Evolutionary conservation across 2,329 filamentous ascomycete species (phyloP).

Genomic region (Alternaria postmessia): DNA sequence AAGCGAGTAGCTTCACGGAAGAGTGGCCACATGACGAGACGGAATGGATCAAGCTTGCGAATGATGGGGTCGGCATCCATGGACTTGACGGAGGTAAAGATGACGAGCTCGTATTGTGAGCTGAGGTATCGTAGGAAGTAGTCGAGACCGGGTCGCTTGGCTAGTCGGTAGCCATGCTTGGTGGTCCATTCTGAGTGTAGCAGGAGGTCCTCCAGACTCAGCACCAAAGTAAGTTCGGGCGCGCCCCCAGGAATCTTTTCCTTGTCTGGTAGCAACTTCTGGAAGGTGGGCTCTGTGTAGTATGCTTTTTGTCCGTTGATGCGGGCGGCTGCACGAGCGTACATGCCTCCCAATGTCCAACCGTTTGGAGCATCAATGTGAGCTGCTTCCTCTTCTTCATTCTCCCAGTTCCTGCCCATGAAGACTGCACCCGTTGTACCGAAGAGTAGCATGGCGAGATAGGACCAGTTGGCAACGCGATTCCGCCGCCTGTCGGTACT

Average conservation of each 20-base stretch:
- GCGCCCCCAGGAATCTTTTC: conserved; percentile 66
- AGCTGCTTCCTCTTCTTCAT: conserved; percentile 72
- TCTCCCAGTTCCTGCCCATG: conserved; percentile 87
- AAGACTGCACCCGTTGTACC: conserved; percentile 71
- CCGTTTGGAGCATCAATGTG: conserved; percentile 80
- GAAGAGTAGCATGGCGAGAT: conserved; percentile 66
- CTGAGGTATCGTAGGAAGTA: conserved; percentile 97
- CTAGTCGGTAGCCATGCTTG: conserved; percentile 93
- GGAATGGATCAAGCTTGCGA: conserved; percentile 93
- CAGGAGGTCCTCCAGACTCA: conserved; percentile 92
- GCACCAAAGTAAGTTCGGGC: conserved; percentile 88
- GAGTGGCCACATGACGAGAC: conserved; percentile 92
- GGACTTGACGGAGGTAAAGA: conserved; percentile 90
- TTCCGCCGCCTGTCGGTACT: conserved; percentile 85
- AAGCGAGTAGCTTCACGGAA: conserved; percentile 98
- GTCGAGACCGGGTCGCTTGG: conserved; percentile 93
- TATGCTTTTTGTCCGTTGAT: conserved; percentile 81
- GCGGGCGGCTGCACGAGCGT: conserved; percentile 79
- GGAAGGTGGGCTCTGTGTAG: conserved; percentile 95
- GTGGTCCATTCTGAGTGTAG: conserved; percentile 94
- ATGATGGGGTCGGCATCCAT: conserved; percentile 86
- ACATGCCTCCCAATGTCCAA: conserved; percentile 79
- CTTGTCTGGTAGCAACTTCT: conserved; percentile 85
- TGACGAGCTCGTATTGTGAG: conserved; percentile 96
- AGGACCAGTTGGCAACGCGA: conserved; percentile 77